phyloP scores from a whole-genome alignment of 208 protist species.

The Herpetomonas muscarum region DNA sequence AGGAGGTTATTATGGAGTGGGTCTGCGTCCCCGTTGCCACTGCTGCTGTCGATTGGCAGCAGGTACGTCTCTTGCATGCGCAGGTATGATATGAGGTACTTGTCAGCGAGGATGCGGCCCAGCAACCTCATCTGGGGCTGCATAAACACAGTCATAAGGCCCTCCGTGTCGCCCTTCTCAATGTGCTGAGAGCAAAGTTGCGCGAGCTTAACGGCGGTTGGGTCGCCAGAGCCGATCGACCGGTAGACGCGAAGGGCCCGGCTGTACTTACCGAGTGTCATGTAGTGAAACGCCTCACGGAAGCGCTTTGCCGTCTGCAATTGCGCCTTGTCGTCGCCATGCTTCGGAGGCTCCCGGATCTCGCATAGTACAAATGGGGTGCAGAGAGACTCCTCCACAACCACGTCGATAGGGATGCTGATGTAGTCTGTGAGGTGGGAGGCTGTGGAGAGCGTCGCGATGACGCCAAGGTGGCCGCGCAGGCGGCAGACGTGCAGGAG shows the following conservation, averaged over 20 bases:
- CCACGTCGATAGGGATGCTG: conserved; percentile 32
- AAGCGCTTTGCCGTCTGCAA: conserved; percentile 24
- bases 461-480: conserved; percentile 9
- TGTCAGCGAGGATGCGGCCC: conserved; percentile 2
- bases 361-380: conserved; percentile 41
- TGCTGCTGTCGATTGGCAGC: not conserved
- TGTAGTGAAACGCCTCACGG: conserved; percentile 50
- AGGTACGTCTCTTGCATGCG: not conserved
- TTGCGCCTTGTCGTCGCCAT: conserved; percentile 2
- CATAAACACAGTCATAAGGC: not conserved
- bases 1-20: too few species aligned
- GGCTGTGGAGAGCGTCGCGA: conserved; percentile 34
- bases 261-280: conserved; percentile 39
- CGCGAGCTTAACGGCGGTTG: conserved; percentile 20
- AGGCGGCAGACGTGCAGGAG: conserved; percentile 4
- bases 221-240: conserved; percentile 19
- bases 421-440: conserved; percentile 30
- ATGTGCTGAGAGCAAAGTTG: conserved; percentile 27
- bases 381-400: conserved; percentile 14
- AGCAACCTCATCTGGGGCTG: conserved; percentile 11
- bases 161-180: conserved; percentile 12
- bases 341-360: conserved; percentile 18
- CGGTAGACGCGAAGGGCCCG: conserved; percentile 28
- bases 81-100: not conserved
- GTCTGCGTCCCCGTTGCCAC: not conserved